Evolutionary conservation across 331 rosid species (phyloP), one percentile per base, ranked within the genome.

Genomic region (Acacia pycnantha): DNA sequence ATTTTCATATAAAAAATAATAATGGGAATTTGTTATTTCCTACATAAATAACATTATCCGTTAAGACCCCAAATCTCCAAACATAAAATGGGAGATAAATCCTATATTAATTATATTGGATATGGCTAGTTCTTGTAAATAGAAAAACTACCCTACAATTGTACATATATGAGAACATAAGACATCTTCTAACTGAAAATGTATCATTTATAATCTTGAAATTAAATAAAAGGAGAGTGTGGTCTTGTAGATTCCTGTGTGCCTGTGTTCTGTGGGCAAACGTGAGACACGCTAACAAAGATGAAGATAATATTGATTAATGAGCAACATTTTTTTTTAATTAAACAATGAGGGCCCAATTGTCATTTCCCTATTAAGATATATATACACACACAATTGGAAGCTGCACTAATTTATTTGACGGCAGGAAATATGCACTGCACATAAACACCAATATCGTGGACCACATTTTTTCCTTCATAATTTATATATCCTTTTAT

Each of bases 201-300:
- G 3, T n/a, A 56, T 22, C 8, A 56, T 56, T 56, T 10, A 56
- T 65, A 65, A 31, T 40, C 18, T 48, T 35, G 61, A 18, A n/a
- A 44, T 77, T 40, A 65, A 65, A 65, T 61, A 26, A 56, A 29
- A 15, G 37, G n/a, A 7, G 21, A 64, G 76, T 37, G 79, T 47
- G 79, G 86, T 80, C 77, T 82, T 70, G 77, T 46, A 33, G 13
- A 47, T 79, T 81, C 66, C 33, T 69, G 72, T 50, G 86, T 77
- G 44, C 50, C 8, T 35, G 67, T 59, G 67, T 4, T 75, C 67
- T 61, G 71, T 73, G 72, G 3, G 65, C 19, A 19, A 21, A 37
- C 79, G 58, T 47, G 77, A 80, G 37, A 48, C 74, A 72, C 31
- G 5, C 35, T 11, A 40, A 18, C 31, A 74, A 54, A 61, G 27